phyloP scores from a whole-genome alignment of 495 filamentous ascomycete genomes.

The Aspergillus bridgeri region DNA sequence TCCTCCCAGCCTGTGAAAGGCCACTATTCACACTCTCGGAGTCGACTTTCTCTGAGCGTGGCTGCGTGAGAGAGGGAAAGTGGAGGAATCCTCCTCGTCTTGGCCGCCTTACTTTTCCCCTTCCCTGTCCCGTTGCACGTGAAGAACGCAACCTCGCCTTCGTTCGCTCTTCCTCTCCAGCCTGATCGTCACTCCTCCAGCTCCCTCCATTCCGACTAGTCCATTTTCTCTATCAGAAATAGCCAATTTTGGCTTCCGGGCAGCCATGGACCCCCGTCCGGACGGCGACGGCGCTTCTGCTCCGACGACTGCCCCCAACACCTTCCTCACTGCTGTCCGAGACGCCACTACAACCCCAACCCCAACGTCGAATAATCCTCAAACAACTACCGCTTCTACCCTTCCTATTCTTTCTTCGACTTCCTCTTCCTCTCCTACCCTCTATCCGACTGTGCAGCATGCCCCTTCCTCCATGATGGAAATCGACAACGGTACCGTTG shows the following conservation, averaged over 20 bases:
- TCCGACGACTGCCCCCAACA: conserved; percentile 10
- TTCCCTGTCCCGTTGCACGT: too few species aligned
- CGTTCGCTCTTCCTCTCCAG: background rate
- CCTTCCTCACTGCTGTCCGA: conserved; percentile 16
- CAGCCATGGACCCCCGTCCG: conserved; percentile 24
- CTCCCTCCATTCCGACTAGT: background rate
- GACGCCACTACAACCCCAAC: conserved; percentile 14
- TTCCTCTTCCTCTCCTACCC: conserved; percentile 11
- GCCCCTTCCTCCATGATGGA: conserved; percentile 41
- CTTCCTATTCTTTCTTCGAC: conserved; percentile 11
- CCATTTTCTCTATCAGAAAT: background rate
- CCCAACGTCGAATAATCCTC: conserved; percentile 7
- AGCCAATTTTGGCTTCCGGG: background rate
- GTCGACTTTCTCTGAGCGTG: background rate
- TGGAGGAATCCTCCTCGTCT: background rate
- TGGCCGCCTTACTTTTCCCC: background rate
- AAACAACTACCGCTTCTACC: conserved; percentile 1
- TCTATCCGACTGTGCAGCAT: conserved; percentile 26
- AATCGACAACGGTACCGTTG: conserved; percentile 26
- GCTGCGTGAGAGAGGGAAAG: background rate
- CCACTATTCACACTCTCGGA: background rate
- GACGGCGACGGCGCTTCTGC: conserved; percentile 19
- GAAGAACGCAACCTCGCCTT: background rate
- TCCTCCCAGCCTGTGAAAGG: background rate
- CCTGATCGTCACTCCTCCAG: background rate